phyloP scores from a whole-genome alignment of 495 filamentous ascomycete species.

The Trichoderma erinaceum region DNA sequence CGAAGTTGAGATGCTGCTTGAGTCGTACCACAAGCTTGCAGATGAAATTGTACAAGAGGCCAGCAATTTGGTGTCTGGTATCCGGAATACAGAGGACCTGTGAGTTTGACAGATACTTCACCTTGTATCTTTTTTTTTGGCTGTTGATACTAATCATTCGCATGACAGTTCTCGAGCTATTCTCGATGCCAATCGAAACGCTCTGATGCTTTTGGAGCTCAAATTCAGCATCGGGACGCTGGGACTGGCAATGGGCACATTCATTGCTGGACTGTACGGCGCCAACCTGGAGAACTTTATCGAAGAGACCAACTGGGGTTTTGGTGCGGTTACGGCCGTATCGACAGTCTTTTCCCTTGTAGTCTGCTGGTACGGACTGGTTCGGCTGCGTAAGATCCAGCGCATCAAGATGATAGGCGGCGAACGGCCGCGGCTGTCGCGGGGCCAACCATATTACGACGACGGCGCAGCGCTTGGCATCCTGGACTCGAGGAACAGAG shows the following conservation, averaged over 20 bases:
- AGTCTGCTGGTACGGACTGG: conserved; percentile 73
- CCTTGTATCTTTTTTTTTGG: not conserved
- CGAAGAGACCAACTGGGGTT: conserved; percentile 90
- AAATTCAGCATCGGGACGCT: conserved; percentile 95
- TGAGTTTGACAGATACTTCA: conserved; percentile 37
- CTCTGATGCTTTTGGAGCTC: conserved; percentile 93
- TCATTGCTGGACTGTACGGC: conserved; percentile 93
- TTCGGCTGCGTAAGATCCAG: conserved; percentile 78
- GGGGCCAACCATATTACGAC: conserved; percentile 30
- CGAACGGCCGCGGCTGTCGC: conserved; percentile 19
- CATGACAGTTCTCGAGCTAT: conserved; percentile 79
- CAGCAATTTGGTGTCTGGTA: conserved; percentile 87
- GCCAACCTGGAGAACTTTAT: conserved; percentile 99
- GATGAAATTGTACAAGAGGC: conserved; percentile 97
- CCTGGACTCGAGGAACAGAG: conserved; percentile 31
- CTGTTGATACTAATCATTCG: not conserved
- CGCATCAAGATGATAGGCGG: conserved; percentile 74
- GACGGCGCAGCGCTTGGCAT: conserved; percentile 33
- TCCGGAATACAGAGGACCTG: conserved; percentile 98
- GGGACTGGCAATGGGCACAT: conserved; percentile 84
- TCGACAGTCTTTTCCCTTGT: conserved; percentile 66
- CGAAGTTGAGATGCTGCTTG: conserved; percentile 92
- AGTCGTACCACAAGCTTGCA: conserved; percentile 95
- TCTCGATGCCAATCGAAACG: conserved; percentile 95
- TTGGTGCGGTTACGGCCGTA: conserved; percentile 62